Base-by-base conservation (phyloP, 1,284 basidiomycete species). In the Melampsora larici-populina region DNA sequence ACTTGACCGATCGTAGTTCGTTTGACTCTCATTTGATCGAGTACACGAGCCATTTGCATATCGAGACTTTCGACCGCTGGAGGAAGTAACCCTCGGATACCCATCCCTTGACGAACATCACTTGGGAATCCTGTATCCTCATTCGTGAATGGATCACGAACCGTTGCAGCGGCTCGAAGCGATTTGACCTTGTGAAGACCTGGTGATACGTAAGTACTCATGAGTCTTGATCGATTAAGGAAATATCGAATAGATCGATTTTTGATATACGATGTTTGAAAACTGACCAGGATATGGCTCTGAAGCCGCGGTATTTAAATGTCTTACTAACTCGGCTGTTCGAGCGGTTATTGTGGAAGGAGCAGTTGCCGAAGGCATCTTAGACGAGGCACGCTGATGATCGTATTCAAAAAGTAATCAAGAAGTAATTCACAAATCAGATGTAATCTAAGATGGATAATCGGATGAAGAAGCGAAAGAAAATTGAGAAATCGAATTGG, bases 11-110 rank as follows among this genome's bases (percentile, higher is more conserved):
- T 77, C 24, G 66, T 60, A 43, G 74, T 77, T 63, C 74, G 55
- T 49, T 77, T 77, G 18, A 55, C 68, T 58, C 74, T 77, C 74
- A 77, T 77, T 46, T 77, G 74, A 77, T 77, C 74, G 21, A 77
- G 26, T 13, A 77, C 74, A 26, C 74, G 66, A 21, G 74, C 74
- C 74, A 77, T 77, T 63, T 77, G 74, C 55, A 67, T 64, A 46
- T 77, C 74, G 36, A 77, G 58, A 43, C 33, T 69, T 51, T 77
- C 74, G 51, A 77, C 67, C 4, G 74, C 74, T 15, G 74, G 74
- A 17, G 74, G 74, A 26, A 77, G 46, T 46, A 77, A 40, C 13
- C 74, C 74, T 31, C 66, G 65, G 58, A 77, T 77, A 51, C 74
- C 74, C 74, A 77, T 69, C 36, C 66, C 48, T 43, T 77, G 74